Conservation (phyloP, 148 eudicot species). For the Vaccinium myrtillus region DNA sequence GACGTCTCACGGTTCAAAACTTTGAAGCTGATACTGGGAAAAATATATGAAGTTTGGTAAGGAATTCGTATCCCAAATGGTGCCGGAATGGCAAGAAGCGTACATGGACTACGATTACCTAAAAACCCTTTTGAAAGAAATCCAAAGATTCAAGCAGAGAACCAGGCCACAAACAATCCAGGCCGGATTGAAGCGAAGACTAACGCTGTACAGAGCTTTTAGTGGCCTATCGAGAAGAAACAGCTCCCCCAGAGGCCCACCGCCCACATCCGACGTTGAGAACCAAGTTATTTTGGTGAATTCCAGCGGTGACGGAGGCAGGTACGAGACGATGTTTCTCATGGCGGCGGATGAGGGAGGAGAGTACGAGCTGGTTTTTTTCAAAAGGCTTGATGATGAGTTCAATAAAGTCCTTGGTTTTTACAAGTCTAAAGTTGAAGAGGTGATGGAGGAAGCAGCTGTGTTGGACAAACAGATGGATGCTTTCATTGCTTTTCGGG, state of each 20-base stretch:
- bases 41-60: slow-evolving; percentile 41
- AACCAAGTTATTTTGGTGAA: slow-evolving; percentile 31
- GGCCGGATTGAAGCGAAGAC: slow-evolving; percentile 6
- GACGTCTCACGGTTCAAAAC: too few relatives aligned
- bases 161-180: neutral
- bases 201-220: slow-evolving; percentile 34
- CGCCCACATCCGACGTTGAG: slow-evolving; percentile 9
- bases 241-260: neutral
- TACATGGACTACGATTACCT: slow-evolving; percentile 40
- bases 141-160: slow-evolving; percentile 13
- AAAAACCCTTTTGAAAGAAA: slow-evolving; percentile 29
- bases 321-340: slow-evolving; percentile 29
- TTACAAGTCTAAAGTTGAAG: slow-evolving; percentile 32
- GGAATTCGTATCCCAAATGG: slow-evolving; percentile 41
- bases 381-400: slow-evolving; percentile 37
- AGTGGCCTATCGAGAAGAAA: slow-evolving; percentile 27
- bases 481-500: slow-evolving; percentile 42
- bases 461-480: slow-evolving; percentile 37
- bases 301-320: neutral
- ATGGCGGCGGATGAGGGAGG: slow-evolving; percentile 31
- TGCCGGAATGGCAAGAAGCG: slow-evolving; percentile 45
- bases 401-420: slow-evolving; percentile 35
- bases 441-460: slow-evolving; percentile 31
- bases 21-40: too few relatives aligned
- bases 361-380: slow-evolving; percentile 30